Evolutionary conservation across 805 yeast genomes (phyloP).

Genomic region (Schwanniomyces polymorphus): DNA sequence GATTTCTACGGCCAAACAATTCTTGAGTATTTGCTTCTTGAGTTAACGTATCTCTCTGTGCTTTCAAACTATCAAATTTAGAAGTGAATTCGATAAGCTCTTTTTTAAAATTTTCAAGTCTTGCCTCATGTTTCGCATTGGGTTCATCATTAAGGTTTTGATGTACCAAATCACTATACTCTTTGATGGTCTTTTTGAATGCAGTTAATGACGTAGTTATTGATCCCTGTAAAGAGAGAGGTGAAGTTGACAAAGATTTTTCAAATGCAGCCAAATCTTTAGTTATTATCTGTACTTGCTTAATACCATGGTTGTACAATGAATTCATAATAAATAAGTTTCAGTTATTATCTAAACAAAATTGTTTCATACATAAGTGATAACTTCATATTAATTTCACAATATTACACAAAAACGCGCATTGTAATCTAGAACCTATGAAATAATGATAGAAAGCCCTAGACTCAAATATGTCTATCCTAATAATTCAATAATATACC

Average conservation of each 20-base stretch:
- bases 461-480: background rate
- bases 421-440: background rate
- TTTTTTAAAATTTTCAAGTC: constrained; percentile 57
- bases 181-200: constrained; percentile 72
- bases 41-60: constrained; percentile 52
- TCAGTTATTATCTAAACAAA: background rate
- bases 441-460: background rate
- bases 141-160: constrained; percentile 59
- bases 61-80: constrained; percentile 55
- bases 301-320: constrained; percentile 83
- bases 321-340: constrained; percentile 55
- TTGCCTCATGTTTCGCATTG: constrained; percentile 48
- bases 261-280: constrained; percentile 71
- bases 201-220: constrained; percentile 79
- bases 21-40: constrained; percentile 51
- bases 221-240: constrained; percentile 73
- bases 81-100: constrained; percentile 47
- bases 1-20: constrained; percentile 53
- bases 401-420: constrained; percentile 4
- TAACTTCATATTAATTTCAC: background rate
- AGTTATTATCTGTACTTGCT: constrained; percentile 73
- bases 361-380: background rate
- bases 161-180: constrained; percentile 56
- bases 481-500: background rate
- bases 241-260: constrained; percentile 63